Conservation (phyloP, 2,329 filamentous ascomycete genomes). For the Thielaviopsis populi region DNA sequence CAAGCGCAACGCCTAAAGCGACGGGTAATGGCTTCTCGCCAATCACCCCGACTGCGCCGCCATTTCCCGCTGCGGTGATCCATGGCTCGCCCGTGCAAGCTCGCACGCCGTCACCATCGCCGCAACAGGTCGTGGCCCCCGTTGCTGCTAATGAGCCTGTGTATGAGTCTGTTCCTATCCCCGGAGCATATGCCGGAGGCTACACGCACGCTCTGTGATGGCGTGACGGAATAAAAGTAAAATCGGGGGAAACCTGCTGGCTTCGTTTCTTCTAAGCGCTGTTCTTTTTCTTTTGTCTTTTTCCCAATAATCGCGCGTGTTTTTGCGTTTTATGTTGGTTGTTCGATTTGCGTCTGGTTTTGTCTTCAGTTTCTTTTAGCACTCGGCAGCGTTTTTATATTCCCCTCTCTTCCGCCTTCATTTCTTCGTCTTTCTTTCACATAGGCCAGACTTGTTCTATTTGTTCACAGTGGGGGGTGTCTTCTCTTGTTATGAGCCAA, state of each 20-base stretch:
- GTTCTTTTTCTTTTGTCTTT: neutral
- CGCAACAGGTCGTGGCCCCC: conserved; percentile 28
- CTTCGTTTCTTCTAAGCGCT: conserved; percentile 2
- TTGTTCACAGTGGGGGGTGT: neutral
- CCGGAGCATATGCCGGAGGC: conserved; percentile 54
- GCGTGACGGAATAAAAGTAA: neutral
- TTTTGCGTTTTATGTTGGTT: neutral
- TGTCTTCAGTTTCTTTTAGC: conserved; percentile 5
- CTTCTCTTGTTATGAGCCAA: neutral
- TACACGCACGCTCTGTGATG: conserved; percentile 5
- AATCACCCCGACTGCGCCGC: conserved; percentile 26
- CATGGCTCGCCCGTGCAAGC: conserved; percentile 22
- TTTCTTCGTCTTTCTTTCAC: neutral
- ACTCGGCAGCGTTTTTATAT: neutral
- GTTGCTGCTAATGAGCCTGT: conserved; percentile 65
- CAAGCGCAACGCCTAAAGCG: conserved; percentile 59
- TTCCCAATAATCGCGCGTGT: neutral
- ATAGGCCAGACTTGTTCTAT: neutral
- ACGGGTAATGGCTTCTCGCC: conserved; percentile 47
- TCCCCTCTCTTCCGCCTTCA: neutral
- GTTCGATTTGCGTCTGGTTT: conserved; percentile 7
- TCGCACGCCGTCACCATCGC: conserved; percentile 21
- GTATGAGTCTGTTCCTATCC: conserved; percentile 79
- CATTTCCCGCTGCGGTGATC: conserved; percentile 8
- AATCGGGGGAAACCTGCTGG: neutral